A percentile compares a stretch with the other conserved stretches of the same genome.
Conservation (phyloP, 2,329 filamentous ascomycete species). For the Fusarium sp. region DNA sequence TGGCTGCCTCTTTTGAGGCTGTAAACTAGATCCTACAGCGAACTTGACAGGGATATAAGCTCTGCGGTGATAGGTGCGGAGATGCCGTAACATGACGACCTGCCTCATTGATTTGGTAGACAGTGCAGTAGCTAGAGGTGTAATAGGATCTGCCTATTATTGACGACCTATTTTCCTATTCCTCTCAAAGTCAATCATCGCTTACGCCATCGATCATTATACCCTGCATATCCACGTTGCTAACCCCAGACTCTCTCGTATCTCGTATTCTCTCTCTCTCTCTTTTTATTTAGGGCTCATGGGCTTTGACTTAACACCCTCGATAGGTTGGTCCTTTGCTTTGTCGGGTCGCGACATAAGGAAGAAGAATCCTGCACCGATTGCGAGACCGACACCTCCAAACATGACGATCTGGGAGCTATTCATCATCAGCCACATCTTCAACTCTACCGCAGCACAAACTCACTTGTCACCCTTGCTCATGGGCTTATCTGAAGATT, state of each 20-base stretch:
- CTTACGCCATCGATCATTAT: constrained; percentile 24
- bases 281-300: not conserved
- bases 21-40: not conserved
- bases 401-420: constrained; percentile 19
- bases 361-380: constrained; percentile 29
- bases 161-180: not conserved
- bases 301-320: not conserved
- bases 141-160: not conserved
- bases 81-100: not conserved
- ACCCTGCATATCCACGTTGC: not conserved
- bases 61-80: not conserved
- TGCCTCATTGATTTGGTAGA: not conserved
- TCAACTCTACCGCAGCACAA: not conserved
- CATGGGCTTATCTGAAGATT: not conserved
- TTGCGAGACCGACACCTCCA: constrained; percentile 22
- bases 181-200: not conserved
- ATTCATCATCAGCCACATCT: not conserved
- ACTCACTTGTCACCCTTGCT: constrained; percentile 7
- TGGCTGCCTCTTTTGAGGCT: constrained; percentile 26
- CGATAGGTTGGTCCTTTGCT: constrained; percentile 15
- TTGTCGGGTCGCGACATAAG: constrained; percentile 9
- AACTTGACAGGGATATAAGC: not conserved
- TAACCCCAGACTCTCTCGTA: not conserved
- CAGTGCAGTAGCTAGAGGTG: not conserved
- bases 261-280: not conserved